phyloP scores from a whole-genome alignment of 495 filamentous ascomycete genomes.

The Friedmanniomyces endolithicus region DNA sequence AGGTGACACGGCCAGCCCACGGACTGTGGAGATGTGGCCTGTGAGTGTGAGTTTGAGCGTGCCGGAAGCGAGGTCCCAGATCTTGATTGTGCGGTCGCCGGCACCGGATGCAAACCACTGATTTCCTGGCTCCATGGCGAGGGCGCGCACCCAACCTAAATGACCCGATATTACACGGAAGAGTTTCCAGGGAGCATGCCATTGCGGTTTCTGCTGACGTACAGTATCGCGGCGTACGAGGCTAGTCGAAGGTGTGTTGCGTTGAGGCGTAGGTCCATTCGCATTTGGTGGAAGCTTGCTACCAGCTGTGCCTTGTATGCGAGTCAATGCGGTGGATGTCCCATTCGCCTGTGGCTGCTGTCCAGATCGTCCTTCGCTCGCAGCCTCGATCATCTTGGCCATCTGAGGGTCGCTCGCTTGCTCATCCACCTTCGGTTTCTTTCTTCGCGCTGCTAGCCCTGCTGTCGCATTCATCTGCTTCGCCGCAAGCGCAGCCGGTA shows the following conservation, averaged over 20 bases:
- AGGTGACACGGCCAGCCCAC: constrained; percentile 84
- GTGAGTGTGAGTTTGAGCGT: constrained; percentile 75
- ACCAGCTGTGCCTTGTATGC: constrained; percentile 30
- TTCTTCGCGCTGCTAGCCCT: constrained; percentile 45
- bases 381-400: constrained; percentile 59
- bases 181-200: constrained; percentile 97
- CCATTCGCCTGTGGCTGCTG: constrained; percentile 28
- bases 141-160: constrained; percentile 82
- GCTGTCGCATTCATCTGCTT: constrained; percentile 62
- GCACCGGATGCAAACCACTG: constrained; percentile 96
- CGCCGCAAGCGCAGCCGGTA: constrained; percentile 73
- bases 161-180: constrained; percentile 96
- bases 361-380: constrained; percentile 32
- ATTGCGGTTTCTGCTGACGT: constrained; percentile 69
- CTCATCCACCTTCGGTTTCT: constrained; percentile 40
- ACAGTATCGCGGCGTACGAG: constrained; percentile 56
- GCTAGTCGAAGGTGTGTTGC: constrained; percentile 42
- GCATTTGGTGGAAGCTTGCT: constrained; percentile 32
- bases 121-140: constrained; percentile 91
- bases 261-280: constrained; percentile 37
- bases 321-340: constrained; percentile 48
- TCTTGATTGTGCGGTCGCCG: constrained; percentile 95
- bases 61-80: constrained; percentile 91
- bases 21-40: constrained; percentile 92
- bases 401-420: constrained; percentile 45